phyloP scores from a whole-genome alignment of 179 eudicot genomes.

The Sideroxylon spinosum region DNA sequence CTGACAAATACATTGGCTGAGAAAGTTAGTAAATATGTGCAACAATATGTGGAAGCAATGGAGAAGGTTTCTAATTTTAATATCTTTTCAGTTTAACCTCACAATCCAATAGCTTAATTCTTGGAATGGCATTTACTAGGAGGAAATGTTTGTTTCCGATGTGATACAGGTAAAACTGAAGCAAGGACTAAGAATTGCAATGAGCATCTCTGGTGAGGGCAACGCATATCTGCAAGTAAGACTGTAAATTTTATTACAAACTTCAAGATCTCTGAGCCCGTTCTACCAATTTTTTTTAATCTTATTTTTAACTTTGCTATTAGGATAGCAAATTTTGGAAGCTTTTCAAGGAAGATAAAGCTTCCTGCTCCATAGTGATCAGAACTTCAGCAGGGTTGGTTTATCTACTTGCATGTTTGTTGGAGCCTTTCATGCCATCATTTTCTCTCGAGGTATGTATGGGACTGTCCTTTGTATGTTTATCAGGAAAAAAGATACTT shows the following conservation, averaged over 20 bases:
- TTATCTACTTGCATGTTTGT: conserved; percentile 67
- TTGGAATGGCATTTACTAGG: background rate
- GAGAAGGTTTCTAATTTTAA: conserved; percentile 53
- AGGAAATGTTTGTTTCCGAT: background rate
- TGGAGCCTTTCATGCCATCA: conserved; percentile 92
- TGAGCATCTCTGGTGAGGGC: conserved; percentile 77
- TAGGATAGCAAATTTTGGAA: conserved; percentile 90
- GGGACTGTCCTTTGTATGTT: background rate
- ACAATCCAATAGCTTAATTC: background rate
- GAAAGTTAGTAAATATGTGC: conserved; percentile 59
- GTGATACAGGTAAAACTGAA: conserved; percentile 64
- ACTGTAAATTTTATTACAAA: background rate
- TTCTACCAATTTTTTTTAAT: background rate
- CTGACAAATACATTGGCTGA: conserved; percentile 48
- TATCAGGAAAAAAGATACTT: background rate
- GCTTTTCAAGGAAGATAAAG: conserved; percentile 67
- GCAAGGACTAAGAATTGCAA: conserved; percentile 71
- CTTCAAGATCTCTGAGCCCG: background rate
- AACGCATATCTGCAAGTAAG: conserved; percentile 78
- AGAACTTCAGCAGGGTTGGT: conserved; percentile 76
- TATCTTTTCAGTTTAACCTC: conserved; percentile 1
- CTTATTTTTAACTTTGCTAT: background rate
- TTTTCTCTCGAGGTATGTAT: conserved; percentile 56
- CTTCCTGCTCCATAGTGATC: conserved; percentile 72
- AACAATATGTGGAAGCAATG: conserved; percentile 74